Conservation (phyloP, 2,329 filamentous ascomycete species). For the Trichoderma sp. region DNA sequence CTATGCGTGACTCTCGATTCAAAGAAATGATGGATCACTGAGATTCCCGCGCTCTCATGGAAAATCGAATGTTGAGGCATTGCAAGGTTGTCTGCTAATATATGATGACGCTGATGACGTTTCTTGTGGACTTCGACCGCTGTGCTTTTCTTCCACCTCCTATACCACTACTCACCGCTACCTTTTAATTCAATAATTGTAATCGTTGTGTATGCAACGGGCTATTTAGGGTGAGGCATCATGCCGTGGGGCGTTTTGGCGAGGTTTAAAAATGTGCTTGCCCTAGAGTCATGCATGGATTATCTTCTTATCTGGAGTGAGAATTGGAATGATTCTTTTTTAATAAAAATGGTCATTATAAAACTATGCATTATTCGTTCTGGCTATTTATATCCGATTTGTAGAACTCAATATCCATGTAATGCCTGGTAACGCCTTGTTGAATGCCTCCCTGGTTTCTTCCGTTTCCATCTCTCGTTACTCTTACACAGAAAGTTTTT, state of each 20-base stretch:
- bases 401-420: neutral
- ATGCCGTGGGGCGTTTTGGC: neutral
- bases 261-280: neutral
- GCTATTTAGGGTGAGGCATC: neutral
- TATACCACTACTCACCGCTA: neutral
- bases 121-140: neutral
- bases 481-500: neutral
- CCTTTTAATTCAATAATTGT: neutral
- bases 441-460: neutral
- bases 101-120: neutral
- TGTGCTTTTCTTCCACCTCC: neutral
- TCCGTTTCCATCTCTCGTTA: neutral
- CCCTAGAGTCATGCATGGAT: neutral
- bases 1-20: conserved; percentile 56
- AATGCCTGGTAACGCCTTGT: neutral
- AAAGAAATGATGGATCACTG: conserved; percentile 49
- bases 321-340: neutral
- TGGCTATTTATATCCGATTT: neutral
- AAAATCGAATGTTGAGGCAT: neutral
- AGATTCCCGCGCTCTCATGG: neutral
- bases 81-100: neutral
- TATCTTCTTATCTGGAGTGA: neutral
- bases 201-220: neutral
- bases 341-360: neutral
- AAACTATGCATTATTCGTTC: neutral